Evolutionary conservation across 176 grass and related monocot genomes (phyloP).

Genomic region (Aegilops tauschii): DNA sequence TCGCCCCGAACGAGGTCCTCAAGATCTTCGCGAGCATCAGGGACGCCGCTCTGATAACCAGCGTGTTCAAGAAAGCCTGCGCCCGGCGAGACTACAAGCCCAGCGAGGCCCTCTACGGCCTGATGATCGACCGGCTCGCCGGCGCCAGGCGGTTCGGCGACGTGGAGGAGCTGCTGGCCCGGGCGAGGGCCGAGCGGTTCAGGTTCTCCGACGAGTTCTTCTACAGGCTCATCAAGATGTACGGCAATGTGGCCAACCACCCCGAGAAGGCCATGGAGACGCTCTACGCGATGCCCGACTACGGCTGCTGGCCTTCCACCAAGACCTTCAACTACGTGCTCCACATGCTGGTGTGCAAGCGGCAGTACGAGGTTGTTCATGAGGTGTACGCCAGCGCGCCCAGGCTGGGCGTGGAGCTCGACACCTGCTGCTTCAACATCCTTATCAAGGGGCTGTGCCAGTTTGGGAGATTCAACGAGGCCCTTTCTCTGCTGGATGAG

Average conservation of each 20-base stretch:
- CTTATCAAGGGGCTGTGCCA: slow-evolving; percentile 79
- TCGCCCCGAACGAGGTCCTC: slow-evolving; percentile 78
- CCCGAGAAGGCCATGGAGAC: slow-evolving; percentile 62
- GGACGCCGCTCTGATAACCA: slow-evolving; percentile 46
- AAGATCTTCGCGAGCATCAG: slow-evolving; percentile 66
- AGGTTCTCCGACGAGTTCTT: slow-evolving; percentile 79
- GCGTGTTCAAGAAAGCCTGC: slow-evolving; percentile 50
- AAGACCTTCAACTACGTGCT: slow-evolving; percentile 94
- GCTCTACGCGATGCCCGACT: slow-evolving; percentile 61
- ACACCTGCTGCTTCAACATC: slow-evolving; percentile 90
- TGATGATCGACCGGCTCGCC: slow-evolving; percentile 73
- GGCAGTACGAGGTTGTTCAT: slow-evolving; percentile 69
- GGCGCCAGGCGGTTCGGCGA: slow-evolving; percentile 60
- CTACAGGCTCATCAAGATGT: slow-evolving; percentile 84
- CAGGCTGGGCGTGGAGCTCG: slow-evolving; percentile 51
- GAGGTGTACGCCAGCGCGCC: slow-evolving; percentile 66
- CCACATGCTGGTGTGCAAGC: slow-evolving; percentile 80
- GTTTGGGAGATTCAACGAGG: slow-evolving; percentile 47
- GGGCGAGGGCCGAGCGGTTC: slow-evolving; percentile 48
- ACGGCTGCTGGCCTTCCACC: slow-evolving; percentile 57
- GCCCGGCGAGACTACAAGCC: slow-evolving; percentile 68
- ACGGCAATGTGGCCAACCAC: slow-evolving; percentile 75
- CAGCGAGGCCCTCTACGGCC: slow-evolving; percentile 63
- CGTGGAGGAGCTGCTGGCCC: slow-evolving; percentile 61
- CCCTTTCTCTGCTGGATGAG: slow-evolving; percentile 64